Conservation (phyloP, 345 rosid genomes). For the Lepidium africanum region DNA sequence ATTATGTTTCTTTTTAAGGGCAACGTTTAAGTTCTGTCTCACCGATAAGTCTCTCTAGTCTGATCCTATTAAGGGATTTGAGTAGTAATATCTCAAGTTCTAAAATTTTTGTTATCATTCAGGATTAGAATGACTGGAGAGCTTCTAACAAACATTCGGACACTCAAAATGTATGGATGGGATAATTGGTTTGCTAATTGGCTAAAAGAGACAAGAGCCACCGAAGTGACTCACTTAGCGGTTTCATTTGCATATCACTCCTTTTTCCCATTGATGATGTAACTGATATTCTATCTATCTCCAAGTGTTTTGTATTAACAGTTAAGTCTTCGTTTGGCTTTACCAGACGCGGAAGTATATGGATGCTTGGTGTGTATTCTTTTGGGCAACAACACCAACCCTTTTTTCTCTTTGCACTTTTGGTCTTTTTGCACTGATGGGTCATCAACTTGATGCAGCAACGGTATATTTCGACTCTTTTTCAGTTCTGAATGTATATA, state of each 20-base stretch:
- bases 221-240: conserved; percentile 77
- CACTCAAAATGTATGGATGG: conserved; percentile 89
- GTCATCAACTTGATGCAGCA: conserved; percentile 94
- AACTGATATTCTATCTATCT: neutral
- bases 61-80: neutral
- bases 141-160: conserved; percentile 71
- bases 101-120: conserved; percentile 12
- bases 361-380: conserved; percentile 99
- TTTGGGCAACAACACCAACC: conserved; percentile 95
- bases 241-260: conserved; percentile 33
- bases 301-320: neutral
- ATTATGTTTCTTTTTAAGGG: neutral
- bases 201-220: conserved; percentile 68
- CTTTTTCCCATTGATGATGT: neutral
- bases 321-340: conserved; percentile 11
- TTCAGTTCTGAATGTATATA: neutral
- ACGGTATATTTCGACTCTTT: conserved; percentile 38
- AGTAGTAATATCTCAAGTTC: neutral
- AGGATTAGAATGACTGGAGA: conserved; percentile 91
- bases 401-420: conserved; percentile 84
- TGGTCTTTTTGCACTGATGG: conserved; percentile 81
- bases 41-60: neutral
- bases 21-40: neutral
- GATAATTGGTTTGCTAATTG: conserved; percentile 71
- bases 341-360: conserved; percentile 77